Percentiles rank a stretch among this genome's conserved stretches.
Conservation (phyloP, 257 asterid species). For the Nicotiana tabacum region DNA sequence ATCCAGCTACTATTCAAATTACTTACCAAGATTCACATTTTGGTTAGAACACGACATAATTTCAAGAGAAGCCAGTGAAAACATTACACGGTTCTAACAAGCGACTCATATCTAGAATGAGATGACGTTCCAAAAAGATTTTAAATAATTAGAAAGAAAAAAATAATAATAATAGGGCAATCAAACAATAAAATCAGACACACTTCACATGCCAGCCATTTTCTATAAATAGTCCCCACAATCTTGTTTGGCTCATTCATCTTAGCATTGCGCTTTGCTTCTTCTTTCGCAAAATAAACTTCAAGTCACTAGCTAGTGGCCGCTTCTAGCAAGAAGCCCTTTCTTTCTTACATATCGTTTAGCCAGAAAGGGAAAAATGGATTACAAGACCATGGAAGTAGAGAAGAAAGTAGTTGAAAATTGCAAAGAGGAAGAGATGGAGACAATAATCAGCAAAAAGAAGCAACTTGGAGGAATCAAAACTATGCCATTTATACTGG, state of each 20-base stretch:
- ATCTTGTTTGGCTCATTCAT: not conserved
- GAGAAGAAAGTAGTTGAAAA: constrained; percentile 32
- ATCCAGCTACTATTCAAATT: not conserved
- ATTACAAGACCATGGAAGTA: constrained; percentile 19
- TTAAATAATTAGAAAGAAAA: not conserved
- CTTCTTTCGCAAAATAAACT: constrained; percentile 20
- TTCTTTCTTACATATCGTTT: not conserved
- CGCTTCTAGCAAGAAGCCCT: not conserved
- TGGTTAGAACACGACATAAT: not conserved
- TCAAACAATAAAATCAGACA: constrained; percentile 20
- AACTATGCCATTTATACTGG: constrained; percentile 85
- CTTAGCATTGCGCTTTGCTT: not conserved
- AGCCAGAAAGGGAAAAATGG: constrained; percentile 16
- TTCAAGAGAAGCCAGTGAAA: not conserved
- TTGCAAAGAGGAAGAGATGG: constrained; percentile 26
- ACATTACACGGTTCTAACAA: not conserved
- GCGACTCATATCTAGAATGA: not conserved
- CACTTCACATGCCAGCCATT: constrained; percentile 26
- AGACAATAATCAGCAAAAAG: not conserved
- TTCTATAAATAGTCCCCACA: constrained; percentile 31
- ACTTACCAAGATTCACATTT: not conserved
- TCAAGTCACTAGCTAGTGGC: not conserved
- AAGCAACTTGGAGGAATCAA: constrained; percentile 58
- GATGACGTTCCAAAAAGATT: not conserved
- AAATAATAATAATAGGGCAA: not conserved